Base-by-base conservation (phyloP, 495 filamentous ascomycete genomes). In the Xylaria flabelliformis region DNA sequence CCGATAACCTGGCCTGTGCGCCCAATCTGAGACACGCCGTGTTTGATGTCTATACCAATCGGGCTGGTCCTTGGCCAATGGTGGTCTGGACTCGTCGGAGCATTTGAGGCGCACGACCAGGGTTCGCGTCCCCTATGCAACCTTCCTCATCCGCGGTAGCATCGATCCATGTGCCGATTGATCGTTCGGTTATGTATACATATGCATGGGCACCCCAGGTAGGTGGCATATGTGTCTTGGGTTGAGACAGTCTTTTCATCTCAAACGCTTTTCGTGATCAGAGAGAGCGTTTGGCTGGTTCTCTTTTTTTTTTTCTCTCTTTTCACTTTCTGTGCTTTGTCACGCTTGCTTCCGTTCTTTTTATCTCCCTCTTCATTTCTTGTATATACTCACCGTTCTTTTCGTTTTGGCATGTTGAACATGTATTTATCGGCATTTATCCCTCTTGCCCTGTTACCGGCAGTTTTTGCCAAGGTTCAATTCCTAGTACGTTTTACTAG, bases 381-480 rank as follows among this genome's bases (percentile, higher is more conserved):
- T 74, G 61, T 64, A 66, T 65, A 67, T 72, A 70, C 41, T 69
- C 71, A 56, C 44, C 65, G 56, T 59, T 59, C 42, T 55, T 44
- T 42, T 50, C 5, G 15, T 36, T 36, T 41, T 34, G 64, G 1
- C 50, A 65, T 74, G 64, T 76, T 77, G 69, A 76, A 53, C 26
- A 78, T 77, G 77, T 69, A 74, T 71, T 77, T 76, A 70, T 58
- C 66, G 13, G 36, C 64, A 6, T 48, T 77, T 51, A 44, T 75
- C 26, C 58, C 75, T 26, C 48, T 80, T 44, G 71, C 73, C 13
- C 44, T 76, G 17, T 61, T 72, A 50, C 71, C 72, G 69, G 56
- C 74, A 67, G 76, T 72, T 13, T 68, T 77, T 46, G 80, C 80
- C 36, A 78, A 74, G 46, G 76, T 82, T 32, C 79, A 82, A 42